Base-by-base conservation (phyloP, 495 filamentous ascomycete species). In the Aspergillus biplanus region DNA sequence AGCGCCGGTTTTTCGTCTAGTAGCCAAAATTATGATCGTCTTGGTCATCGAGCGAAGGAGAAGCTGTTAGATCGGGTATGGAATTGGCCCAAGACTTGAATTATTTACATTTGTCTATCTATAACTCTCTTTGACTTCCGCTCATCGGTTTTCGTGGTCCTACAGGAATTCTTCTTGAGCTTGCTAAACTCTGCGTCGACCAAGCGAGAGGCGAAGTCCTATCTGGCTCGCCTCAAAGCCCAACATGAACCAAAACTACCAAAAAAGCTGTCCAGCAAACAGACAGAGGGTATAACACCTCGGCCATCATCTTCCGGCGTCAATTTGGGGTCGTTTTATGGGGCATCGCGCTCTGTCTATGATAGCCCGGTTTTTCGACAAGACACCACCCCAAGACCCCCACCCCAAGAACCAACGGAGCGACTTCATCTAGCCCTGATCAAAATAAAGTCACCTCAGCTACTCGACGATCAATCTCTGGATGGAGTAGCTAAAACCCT, bases 121-220 rank as follows among this genome's bases (percentile, higher is more conserved):
- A 31, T 18, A 0, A 12, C 33, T 57, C n/a, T 33, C 42, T 52
- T 33, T n/a, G 6, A 34, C 21, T 16, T 37, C 21, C 47, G 47
- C 5, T 18, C 1, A 49, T 4, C 21, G 31, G 16, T 15, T 31
- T 15, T 33, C 7, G 15, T 56, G 3, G 27, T 31, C n/a, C 3
- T 47, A 18, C 13, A 95, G 92, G 90, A 94, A 75, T 88, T 95
- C 65, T 89, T 92, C 65, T 82, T 94, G 9, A 92, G 91, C 33
- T 82, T 97, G 7, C 80, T 97, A 21, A 89, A 85, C 66, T 91
- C 93, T 12, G 90, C 92, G 5, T 87, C 92, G 2, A 97, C 94
- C 1, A 94, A 91, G 74, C 87, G 93, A 58, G 93, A 97, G 75
- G 94, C 93, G 49, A 92, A 89, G 73, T 87, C 89, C 8, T 97